Percentiles rank a stretch among this genome's conserved stretches.
These are phyloP conservation scores for Spinacia oleracea DNA, from an alignment of 179 eudicot genomes.

Conservation along the genomic window DNA sequence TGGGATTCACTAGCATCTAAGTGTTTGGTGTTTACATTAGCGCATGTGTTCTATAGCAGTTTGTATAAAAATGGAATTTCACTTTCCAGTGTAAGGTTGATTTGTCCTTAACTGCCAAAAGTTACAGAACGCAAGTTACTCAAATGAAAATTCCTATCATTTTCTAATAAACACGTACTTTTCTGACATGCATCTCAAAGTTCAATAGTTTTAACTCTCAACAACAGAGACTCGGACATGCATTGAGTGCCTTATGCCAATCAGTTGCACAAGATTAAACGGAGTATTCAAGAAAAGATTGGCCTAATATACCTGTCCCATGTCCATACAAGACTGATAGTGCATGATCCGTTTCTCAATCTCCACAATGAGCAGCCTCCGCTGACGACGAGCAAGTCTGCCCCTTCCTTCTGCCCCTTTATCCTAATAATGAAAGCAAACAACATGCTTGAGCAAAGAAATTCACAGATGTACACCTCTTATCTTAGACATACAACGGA, in stretches of 20 bases:
- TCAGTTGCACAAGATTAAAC: background rate
- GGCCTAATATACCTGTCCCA: constrained; percentile 56
- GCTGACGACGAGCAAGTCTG: constrained; percentile 72
- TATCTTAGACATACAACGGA: background rate
- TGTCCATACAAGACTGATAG: constrained; percentile 59
- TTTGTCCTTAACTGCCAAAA: background rate
- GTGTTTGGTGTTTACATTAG: background rate
- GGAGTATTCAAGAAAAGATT: constrained; percentile 5
- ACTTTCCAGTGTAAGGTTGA: background rate
- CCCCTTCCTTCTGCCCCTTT: constrained; percentile 87
- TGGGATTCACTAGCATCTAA: background rate
- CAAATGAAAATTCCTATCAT: background rate
- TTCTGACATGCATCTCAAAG: background rate
- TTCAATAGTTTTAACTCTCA: background rate
- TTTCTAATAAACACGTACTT: background rate
- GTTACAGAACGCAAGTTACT: background rate
- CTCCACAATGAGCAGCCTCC: constrained; percentile 78
- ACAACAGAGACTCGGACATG: background rate
- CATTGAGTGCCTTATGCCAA: constrained; percentile 6
- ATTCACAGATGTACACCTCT: background rate
- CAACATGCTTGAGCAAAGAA: constrained; percentile 14
- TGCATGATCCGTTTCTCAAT: constrained; percentile 73
- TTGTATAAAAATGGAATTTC: background rate
- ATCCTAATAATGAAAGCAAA: constrained; percentile 46
- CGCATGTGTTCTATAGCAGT: background rate